phyloP scores from a whole-genome alignment of 164 flowering plant genomes.

The Chloranthus sessilifolius region DNA sequence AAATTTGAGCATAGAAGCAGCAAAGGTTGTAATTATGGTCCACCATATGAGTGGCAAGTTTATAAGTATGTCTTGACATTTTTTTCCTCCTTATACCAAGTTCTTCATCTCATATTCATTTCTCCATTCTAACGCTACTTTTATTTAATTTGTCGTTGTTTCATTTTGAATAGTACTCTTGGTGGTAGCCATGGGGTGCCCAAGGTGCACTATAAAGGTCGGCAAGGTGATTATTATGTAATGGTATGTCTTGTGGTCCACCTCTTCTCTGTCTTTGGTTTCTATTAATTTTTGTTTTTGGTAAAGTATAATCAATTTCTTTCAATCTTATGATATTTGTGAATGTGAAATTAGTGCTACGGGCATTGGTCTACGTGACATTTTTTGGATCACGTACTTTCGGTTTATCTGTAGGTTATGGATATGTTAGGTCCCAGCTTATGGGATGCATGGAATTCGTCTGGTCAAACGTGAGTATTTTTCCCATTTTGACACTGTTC shows the following conservation, averaged over 20 bases:
- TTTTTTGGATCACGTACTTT: too few relatives aligned
- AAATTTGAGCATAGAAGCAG: slow-evolving; percentile 90
- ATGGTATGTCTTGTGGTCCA: slow-evolving; percentile 43
- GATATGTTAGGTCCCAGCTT: slow-evolving; percentile 92
- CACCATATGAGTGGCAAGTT: slow-evolving; percentile 96
- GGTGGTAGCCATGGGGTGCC: slow-evolving; percentile 93
- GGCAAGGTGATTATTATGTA: slow-evolving; percentile 84
- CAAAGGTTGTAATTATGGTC: slow-evolving; percentile 90
- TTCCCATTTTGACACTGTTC: too few relatives aligned
- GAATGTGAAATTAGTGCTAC: too few relatives aligned
- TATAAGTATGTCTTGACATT: slow-evolving; percentile 53
- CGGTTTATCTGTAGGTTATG: slow-evolving; percentile 58
- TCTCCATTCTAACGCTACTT: not conserved
- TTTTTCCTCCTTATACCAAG: not conserved
- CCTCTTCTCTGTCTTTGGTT: not conserved
- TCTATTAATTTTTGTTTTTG: too few relatives aligned
- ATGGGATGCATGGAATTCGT: slow-evolving; percentile 93
- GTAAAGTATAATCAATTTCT: too few relatives aligned
- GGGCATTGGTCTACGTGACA: too few relatives aligned
- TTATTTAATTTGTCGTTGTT: not conserved
- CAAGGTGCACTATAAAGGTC: slow-evolving; percentile 79
- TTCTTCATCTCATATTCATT: not conserved
- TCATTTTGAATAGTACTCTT: slow-evolving; percentile 43
- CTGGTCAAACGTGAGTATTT: slow-evolving; percentile 75
- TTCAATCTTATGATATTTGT: too few relatives aligned